Evolutionary conservation across 169 alveolate genomes (phyloP), one percentile per base, ranked within the genome.

Genomic region (Plasmodium cynomolgi): DNA sequence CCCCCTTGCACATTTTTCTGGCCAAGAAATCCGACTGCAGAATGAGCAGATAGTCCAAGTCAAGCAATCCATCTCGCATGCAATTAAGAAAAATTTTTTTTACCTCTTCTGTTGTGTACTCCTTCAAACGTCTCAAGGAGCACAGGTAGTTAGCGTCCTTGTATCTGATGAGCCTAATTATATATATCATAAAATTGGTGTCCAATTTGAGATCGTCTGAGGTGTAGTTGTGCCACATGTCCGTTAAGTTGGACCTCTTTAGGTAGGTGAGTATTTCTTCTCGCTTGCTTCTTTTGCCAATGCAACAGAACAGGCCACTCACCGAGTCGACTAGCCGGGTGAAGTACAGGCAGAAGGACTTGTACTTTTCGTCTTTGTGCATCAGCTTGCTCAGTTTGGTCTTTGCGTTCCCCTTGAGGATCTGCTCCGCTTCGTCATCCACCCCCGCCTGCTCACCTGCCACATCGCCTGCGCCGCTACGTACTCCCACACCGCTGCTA

Each of bases 231-330:
- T 88, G 81, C 26, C 81, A 39, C 50, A 79, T 79, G 41, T 47
- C 79, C 17, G 29, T 88, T 39, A 81, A 37, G 50, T 80, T 88
- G n/a, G 83, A 31, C 68, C 34, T 88, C 47, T 80, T 79, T 2
- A 88, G 82, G 73, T 15, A 88, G 39, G 39, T 80, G 26, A 23
- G 23, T 34, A 88, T 39, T 80, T 88, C 94, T 80, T 88, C 94
- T 41, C 94, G 23, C 47, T 88, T 88, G n/a, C 33, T 88, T 81
- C 94, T 88, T 79, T 88, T 88, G 9, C 91, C 94, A 15, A 88
- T 79, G 54, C 91, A 80, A 6, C 94, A 88, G 83, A 88, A 88
- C 17, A 88, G 37, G 5, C 94, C 94, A 62, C 94, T 88, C 20
- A 88, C 73, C 9, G 94, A 41, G 50, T 88, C 94, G 47, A 88